Conservation (phyloP, 169 alveolate species). For the Plasmodium knowlesi region DNA sequence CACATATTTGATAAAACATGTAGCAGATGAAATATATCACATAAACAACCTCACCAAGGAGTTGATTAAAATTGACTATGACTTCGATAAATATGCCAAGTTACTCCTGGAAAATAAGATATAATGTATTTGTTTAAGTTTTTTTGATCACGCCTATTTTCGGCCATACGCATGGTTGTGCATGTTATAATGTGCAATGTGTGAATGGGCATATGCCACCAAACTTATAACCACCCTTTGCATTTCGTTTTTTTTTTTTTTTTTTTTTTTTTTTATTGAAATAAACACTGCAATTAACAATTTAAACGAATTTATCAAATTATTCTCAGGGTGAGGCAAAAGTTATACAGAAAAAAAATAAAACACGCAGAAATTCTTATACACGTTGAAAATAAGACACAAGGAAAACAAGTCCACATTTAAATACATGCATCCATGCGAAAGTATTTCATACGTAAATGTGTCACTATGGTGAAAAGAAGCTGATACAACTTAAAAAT, state of each 20-base stretch:
- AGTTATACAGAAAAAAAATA: background rate
- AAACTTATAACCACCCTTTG: background rate
- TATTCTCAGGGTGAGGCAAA: background rate
- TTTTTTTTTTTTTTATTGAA: background rate
- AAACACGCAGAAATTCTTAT: background rate
- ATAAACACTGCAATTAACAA: background rate
- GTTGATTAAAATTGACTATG: conserved; percentile 91
- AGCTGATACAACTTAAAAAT: background rate
- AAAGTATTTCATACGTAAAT: background rate
- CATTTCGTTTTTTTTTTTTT: background rate
- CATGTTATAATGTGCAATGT: background rate
- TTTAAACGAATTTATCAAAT: background rate
- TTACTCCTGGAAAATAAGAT: conserved; percentile 76
- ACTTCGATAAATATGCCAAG: conserved; percentile 93
- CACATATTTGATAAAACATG: conserved; percentile 93
- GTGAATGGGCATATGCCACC: background rate
- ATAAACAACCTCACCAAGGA: conserved; percentile 88
- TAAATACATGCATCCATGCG: background rate
- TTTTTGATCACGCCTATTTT: background rate
- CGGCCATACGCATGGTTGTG: background rate
- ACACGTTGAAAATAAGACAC: background rate
- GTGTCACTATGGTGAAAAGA: background rate
- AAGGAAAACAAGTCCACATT: background rate
- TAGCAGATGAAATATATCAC: conserved; percentile 94
- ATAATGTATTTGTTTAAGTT: conserved; percentile 8